Evolutionary conservation across 139 green algal genomes (phyloP), one percentile per base, ranked within the genome.

Genomic region (Penium margaritaceum): DNA sequence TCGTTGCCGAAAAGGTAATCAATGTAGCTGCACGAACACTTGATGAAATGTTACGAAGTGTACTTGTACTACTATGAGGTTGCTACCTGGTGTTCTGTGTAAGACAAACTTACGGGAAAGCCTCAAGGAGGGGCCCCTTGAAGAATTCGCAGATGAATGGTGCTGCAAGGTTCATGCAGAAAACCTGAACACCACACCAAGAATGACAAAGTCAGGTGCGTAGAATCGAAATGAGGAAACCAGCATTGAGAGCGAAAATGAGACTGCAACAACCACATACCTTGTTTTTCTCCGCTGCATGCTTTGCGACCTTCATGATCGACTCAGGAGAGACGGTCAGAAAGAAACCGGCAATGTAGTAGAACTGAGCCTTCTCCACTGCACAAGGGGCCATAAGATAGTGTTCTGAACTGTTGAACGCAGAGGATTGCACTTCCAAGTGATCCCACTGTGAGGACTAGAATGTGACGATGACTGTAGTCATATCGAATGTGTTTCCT

Each of bases 1-100:
- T 98, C 94, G 71, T 98, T 98, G 62, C 90, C 93, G 81, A 98
- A 98, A 47, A 99, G 81, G 76, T 90, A 93, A 84, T 98, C 94
- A 0, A 96, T 83, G 77, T 91, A 80, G 19, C 70, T 80, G 70
- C 39, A 67, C 27, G 30, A n/a, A n/a, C n/a, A n/a, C n/a, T n/a
- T n/a, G n/a, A n/a, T n/a, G n/a, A n/a, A n/a, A n/a, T n/a, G n/a
- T n/a, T n/a, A n/a, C n/a, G n/a, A n/a, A n/a, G n/a, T n/a, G n/a
- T n/a, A n/a, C n/a, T n/a, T n/a, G n/a, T n/a, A n/a, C n/a, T n/a
- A n/a, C n/a, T n/a, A n/a, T n/a, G n/a, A n/a, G n/a, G n/a, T n/a
- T n/a, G n/a, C n/a, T n/a, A n/a, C n/a, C n/a, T n/a, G n/a, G n/a
- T n/a, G n/a, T n/a, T n/a, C n/a, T n/a, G n/a, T n/a, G n/a, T n/a